These are phyloP conservation scores for Neurospora sp. DNA, from an alignment of 495 filamentous ascomycete genomes.

Conservation along the genomic window DNA sequence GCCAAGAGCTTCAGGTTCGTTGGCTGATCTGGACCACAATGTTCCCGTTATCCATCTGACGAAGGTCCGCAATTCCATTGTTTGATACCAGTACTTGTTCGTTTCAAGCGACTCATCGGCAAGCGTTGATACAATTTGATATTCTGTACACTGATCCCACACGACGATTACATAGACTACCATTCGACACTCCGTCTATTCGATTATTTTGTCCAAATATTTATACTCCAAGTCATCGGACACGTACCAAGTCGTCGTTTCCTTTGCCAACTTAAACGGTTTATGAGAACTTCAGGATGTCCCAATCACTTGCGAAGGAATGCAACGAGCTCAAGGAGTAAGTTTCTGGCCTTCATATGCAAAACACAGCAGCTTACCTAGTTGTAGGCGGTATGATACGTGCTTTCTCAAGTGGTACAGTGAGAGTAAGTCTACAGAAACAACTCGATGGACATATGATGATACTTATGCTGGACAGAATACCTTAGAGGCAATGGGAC, in stretches of 20 bases:
- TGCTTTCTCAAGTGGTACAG: constrained; percentile 97
- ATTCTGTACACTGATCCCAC: not conserved
- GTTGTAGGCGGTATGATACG: constrained; percentile 66
- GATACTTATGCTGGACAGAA: constrained; percentile 38
- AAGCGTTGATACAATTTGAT: not conserved
- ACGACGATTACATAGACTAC: not conserved
- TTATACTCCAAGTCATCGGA: not conserved
- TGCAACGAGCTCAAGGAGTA: constrained; percentile 89
- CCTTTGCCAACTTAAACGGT: not conserved
- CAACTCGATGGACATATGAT: not conserved
- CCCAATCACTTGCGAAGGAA: constrained; percentile 49
- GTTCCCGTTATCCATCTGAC: not conserved
- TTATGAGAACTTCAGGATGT: constrained; percentile 28
- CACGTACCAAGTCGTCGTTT: not conserved
- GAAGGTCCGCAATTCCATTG: not conserved
- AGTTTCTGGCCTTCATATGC: constrained; percentile 8
- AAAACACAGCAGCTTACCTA: constrained; percentile 2
- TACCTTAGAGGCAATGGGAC: constrained; percentile 72
- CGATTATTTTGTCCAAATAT: not conserved
- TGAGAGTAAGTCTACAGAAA: constrained; percentile 54
- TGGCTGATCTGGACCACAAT: not conserved
- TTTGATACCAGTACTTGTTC: not conserved
- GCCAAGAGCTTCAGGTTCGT: not conserved
- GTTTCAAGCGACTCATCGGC: not conserved
- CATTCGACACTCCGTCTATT: not conserved